phyloP scores from a whole-genome alignment of 2,329 filamentous ascomycete species.

The Nigrospora sphaerica region DNA sequence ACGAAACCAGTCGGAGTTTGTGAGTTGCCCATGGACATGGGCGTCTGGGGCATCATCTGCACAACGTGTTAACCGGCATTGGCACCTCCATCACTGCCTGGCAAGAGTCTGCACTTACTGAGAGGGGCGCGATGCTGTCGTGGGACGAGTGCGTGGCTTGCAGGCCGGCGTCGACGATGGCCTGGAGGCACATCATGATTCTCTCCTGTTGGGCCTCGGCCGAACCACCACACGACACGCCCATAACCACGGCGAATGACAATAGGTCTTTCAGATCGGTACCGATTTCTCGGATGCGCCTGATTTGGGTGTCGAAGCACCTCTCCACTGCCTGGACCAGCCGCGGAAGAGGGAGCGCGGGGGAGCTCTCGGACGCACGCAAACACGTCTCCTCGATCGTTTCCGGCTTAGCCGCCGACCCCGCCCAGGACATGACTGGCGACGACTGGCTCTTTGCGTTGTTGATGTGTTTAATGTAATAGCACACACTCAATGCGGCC shows the following conservation, averaged over 20 bases:
- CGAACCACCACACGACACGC: slow-evolving; percentile 32
- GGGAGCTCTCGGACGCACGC: slow-evolving; percentile 17
- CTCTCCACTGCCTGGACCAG: slow-evolving; percentile 31
- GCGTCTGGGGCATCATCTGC: slow-evolving; percentile 1
- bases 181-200: slow-evolving; percentile 31
- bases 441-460: slow-evolving; percentile 4
- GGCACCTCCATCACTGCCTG: background rate
- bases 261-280: slow-evolving; percentile 43
- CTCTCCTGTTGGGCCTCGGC: slow-evolving; percentile 33
- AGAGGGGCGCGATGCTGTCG: slow-evolving; percentile 25
- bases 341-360: slow-evolving; percentile 17
- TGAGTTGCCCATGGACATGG: slow-evolving; percentile 11
- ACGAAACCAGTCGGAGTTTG: slow-evolving; percentile 11
- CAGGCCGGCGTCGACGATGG: slow-evolving; percentile 36
- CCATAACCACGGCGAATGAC: slow-evolving; percentile 38
- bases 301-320: slow-evolving; percentile 36
- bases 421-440: slow-evolving; percentile 5
- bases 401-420: slow-evolving; percentile 9
- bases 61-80: too few species aligned
- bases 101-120: slow-evolving; percentile 12
- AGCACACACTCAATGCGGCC: slow-evolving; percentile 48
- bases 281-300: slow-evolving; percentile 35
- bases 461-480: slow-evolving; percentile 37
- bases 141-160: slow-evolving; percentile 34
- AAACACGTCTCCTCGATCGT: slow-evolving; percentile 16